Conservation (phyloP, 2,329 filamentous ascomycete species). For the Sordariomycetes sp. region DNA sequence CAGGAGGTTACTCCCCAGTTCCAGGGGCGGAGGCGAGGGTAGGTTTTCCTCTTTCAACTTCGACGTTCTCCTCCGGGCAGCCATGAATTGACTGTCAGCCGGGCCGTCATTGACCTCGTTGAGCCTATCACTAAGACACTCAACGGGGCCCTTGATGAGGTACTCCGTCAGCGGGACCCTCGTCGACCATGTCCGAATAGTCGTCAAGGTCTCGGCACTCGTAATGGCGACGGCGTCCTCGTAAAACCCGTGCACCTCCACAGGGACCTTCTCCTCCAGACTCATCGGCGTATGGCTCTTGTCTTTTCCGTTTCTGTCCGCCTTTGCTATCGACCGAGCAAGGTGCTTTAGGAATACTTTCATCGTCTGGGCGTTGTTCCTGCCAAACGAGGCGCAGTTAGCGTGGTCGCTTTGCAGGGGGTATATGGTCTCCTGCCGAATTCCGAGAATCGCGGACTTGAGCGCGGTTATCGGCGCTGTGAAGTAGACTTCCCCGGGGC, state of each 20-base stretch:
- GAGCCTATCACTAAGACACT: slow-evolving; percentile 38
- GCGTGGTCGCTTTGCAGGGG: slow-evolving; percentile 41
- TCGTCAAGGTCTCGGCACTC: slow-evolving; percentile 11
- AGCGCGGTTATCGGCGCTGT: slow-evolving; percentile 45
- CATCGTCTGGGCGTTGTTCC: slow-evolving; percentile 33
- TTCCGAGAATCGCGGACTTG: slow-evolving; percentile 36
- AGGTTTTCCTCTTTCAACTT: not conserved
- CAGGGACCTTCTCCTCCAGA: slow-evolving; percentile 37
- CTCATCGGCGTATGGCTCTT: slow-evolving; percentile 28
- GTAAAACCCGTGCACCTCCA: slow-evolving; percentile 46
- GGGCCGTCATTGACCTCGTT: slow-evolving; percentile 11
- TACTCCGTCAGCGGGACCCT: slow-evolving; percentile 39
- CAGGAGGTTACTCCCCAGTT: not conserved
- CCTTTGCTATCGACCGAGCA: slow-evolving; percentile 16
- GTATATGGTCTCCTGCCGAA: slow-evolving; percentile 36
- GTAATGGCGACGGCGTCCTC: slow-evolving; percentile 29
- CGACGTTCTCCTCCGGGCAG: not conserved
- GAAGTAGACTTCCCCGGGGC: slow-evolving; percentile 36
- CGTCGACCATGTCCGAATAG: slow-evolving; percentile 36
- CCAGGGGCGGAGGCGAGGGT: slow-evolving; percentile 1
- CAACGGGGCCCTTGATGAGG: slow-evolving; percentile 38
- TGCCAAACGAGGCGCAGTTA: slow-evolving; percentile 39
- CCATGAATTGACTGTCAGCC: slow-evolving; percentile 1
- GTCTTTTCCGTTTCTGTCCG: slow-evolving; percentile 15
- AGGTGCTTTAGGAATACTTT: slow-evolving; percentile 22